A percentile compares a stretch with the other conserved stretches of the same genome.
These are phyloP conservation scores for Tetraselmis striata DNA, from an alignment of 139 green algal species.

Conservation along the genomic window DNA sequence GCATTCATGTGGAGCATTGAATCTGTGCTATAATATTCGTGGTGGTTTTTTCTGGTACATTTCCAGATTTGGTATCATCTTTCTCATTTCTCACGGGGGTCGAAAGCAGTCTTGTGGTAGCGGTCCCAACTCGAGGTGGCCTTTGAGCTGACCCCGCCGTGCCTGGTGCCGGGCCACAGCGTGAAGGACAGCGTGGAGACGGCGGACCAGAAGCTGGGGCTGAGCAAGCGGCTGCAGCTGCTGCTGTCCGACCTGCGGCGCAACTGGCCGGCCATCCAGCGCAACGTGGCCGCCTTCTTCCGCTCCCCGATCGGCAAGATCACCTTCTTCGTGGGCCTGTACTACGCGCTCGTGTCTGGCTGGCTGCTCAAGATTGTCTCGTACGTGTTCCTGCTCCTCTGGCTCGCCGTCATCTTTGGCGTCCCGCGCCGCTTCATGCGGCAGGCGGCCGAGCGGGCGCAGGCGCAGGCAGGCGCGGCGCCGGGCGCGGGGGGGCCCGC, in stretches of 20 bases:
- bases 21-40: too few species aligned
- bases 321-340: neutral
- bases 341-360: neutral
- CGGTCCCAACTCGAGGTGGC: too few species aligned
- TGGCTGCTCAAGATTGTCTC: neutral
- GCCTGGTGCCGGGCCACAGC: too few species aligned
- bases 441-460: neutral
- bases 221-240: neutral
- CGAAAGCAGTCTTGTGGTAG: too few species aligned
- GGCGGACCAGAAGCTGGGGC: neutral
- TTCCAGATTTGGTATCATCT: too few species aligned
- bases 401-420: neutral
- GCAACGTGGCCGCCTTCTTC: neutral
- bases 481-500: too few species aligned
- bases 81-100: too few species aligned
- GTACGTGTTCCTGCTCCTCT: neutral
- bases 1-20: too few species aligned
- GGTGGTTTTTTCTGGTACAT: too few species aligned
- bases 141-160: too few species aligned
- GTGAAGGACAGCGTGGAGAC: neutral
- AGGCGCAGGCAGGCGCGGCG: neutral
- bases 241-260: neutral
- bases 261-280: neutral
- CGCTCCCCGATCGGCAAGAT: neutral
- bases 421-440: neutral